Conservation (phyloP, 2,329 filamentous ascomycete genomes). For the Hypoxylon sp. region DNA sequence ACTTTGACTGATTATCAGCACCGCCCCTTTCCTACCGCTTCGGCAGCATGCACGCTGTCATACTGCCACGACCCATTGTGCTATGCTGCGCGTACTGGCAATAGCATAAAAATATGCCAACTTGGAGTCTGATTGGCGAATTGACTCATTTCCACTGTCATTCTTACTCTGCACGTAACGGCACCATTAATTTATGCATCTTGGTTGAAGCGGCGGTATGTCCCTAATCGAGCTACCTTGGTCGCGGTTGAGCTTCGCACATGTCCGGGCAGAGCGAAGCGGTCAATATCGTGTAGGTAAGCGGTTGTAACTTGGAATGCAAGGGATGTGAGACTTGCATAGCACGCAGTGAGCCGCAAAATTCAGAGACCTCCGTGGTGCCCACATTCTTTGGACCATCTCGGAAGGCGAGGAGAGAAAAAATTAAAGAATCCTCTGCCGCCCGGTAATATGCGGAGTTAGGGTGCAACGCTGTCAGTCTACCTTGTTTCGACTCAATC, state of each 20-base stretch:
- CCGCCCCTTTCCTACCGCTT: slow-evolving; percentile 40
- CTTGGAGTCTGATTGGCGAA: slow-evolving; percentile 30
- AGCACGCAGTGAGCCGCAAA: slow-evolving; percentile 37
- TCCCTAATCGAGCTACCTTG: slow-evolving; percentile 40
- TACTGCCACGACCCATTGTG: slow-evolving; percentile 25
- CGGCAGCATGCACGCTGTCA: slow-evolving; percentile 36
- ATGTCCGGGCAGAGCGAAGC: slow-evolving; percentile 41
- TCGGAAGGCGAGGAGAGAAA: slow-evolving; percentile 28
- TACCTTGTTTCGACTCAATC: slow-evolving; percentile 1
- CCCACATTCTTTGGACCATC: slow-evolving; percentile 24
- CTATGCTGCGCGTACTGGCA: slow-evolving; percentile 19
- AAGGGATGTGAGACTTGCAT: slow-evolving; percentile 38
- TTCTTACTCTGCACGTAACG: slow-evolving; percentile 41
- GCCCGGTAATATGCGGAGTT: slow-evolving; percentile 32
- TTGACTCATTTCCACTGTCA: slow-evolving; percentile 17
- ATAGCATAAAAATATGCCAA: slow-evolving; percentile 22
- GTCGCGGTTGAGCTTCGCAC: slow-evolving; percentile 38
- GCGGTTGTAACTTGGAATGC: slow-evolving; percentile 31
- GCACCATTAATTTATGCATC: slow-evolving; percentile 39
- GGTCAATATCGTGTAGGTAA: slow-evolving; percentile 38
- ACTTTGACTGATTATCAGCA: slow-evolving; percentile 25
- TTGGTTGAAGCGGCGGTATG: slow-evolving; percentile 42
- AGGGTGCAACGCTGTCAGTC: slow-evolving; percentile 11
- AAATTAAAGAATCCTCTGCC: slow-evolving; percentile 8
- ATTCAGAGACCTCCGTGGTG: slow-evolving; percentile 16